Evolutionary conservation across 2,329 filamentous ascomycete genomes (phyloP).

Genomic region (Pseudogymnoascus sp.): DNA sequence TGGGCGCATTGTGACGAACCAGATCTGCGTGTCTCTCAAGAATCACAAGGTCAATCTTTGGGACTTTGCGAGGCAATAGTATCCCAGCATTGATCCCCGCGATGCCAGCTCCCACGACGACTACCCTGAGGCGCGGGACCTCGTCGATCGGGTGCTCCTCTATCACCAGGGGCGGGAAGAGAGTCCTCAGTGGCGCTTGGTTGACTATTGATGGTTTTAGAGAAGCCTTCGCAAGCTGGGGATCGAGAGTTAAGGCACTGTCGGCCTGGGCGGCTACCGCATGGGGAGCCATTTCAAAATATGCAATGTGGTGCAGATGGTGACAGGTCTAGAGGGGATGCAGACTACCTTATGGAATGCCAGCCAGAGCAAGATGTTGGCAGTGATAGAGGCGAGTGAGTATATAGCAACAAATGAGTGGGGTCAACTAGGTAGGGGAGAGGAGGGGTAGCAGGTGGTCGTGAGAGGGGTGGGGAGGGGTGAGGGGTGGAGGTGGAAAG

Average conservation of each 20-base stretch:
- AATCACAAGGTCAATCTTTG: conserved; percentile 56
- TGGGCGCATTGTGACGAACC: conserved; percentile 36
- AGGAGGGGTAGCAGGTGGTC: neutral
- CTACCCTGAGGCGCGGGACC: conserved; percentile 20
- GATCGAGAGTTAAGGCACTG: neutral
- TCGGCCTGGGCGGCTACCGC: neutral
- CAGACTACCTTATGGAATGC: neutral
- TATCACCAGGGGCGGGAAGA: conserved; percentile 11
- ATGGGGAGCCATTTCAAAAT: neutral
- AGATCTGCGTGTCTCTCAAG: conserved; percentile 63
- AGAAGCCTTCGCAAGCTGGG: neutral
- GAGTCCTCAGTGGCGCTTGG: neutral
- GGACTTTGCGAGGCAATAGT: conserved; percentile 60
- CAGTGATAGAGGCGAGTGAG: neutral
- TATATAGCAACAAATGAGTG: neutral
- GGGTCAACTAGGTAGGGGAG: neutral
- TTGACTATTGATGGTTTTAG: neutral
- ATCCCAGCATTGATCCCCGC: conserved; percentile 56
- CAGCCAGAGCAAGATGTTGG: neutral
- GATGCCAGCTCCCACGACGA: conserved; percentile 56
- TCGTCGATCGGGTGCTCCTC: conserved; percentile 13
- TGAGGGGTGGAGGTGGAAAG: neutral
- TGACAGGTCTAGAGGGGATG: neutral
- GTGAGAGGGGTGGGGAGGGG: neutral
- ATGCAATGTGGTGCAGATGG: neutral